Evolutionary conservation across 352 stramenopile species (phyloP), one percentile per base, ranked within the genome.

Genomic region (Phytophthora tentaculata): DNA sequence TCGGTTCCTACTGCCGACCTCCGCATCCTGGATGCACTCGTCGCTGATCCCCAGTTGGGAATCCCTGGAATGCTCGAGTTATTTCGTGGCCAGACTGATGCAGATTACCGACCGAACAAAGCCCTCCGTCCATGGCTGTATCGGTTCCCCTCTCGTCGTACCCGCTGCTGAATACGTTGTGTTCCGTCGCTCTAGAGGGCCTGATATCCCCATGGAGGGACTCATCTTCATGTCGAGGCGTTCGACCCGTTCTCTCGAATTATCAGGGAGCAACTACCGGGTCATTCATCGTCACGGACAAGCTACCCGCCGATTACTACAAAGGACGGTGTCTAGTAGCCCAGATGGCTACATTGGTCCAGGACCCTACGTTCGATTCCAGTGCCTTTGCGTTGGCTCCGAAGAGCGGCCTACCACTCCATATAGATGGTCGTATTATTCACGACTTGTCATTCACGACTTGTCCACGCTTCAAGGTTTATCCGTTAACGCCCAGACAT

Each of bases 101-200:
- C 0, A 0, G 64, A 71, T 20, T 13, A 4, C 22, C 65, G 65
- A 9, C 65, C 58, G 0, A 71, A 66, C 32, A 71, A 71, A 23
- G 56, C 49, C 1, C 32, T 66, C 7, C 64, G 50, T 3, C 20
- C 50, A 29, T 55, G 49, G 41, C 24, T 71, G 5, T 71, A 71
- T 45, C 56, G 1, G 8, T 1, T 1, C 64, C 62, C 19, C 22
- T 71, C 1, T 16, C 43, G 3, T 58, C 50, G 2, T 71, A 67
- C 9, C 64, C 50, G 0, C 0, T 61, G 0, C 12, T 54, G 6
- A 24, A 48, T 0, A 24, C 61, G 2, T 8, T 67, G 6, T 67
- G 64, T n/a, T 5, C 1, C 8, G 58, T 71, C 9, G 64, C 64
- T 0, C 1, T 39, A 7, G 14, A 58, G 0, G 50, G 50, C 0